phyloP scores from a whole-genome alignment of 1,284 basidiomycete species.

The Puccinia sorghi region DNA sequence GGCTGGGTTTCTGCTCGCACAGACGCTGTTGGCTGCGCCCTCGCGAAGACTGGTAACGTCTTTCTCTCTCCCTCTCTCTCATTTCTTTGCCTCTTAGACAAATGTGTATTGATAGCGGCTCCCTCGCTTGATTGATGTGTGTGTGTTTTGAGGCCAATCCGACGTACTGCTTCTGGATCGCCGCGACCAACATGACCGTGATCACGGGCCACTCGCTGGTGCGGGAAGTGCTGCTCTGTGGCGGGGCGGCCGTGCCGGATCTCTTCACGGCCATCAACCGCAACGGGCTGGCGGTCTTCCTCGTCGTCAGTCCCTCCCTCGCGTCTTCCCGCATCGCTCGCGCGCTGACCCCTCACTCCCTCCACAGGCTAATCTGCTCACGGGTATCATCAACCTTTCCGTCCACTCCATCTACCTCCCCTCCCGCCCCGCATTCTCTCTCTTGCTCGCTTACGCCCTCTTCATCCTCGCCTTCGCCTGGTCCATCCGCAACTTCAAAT shows the following conservation, averaged over 20 bases:
- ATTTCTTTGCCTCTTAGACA: not conserved
- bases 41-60: constrained; percentile 72
- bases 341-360: not conserved
- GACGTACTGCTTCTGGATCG: constrained; percentile 84
- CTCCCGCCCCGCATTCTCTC: constrained; percentile 65
- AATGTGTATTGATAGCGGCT: not conserved
- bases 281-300: constrained; percentile 77
- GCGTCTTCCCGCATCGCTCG: not conserved
- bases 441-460: constrained; percentile 69
- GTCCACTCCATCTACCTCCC: constrained; percentile 79
- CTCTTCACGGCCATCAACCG: constrained; percentile 74
- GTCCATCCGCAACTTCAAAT: constrained; percentile 58
- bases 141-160: constrained; percentile 70
- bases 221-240: constrained; percentile 58
- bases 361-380: constrained; percentile 76
- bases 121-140: not conserved
- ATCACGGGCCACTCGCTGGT: constrained; percentile 77
- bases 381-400: constrained; percentile 79
- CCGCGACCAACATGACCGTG: constrained; percentile 84
- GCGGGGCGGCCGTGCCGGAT: too few species aligned
- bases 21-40: constrained; percentile 59
- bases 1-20: constrained; percentile 64
- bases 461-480: constrained; percentile 68
- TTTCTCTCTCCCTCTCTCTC: not conserved
- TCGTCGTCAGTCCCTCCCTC: constrained; percentile 65